A percentile compares a stretch with the other conserved stretches of the same genome.
phyloP scores from a whole-genome alignment of 2,329 filamentous ascomycete genomes.

The Scortechinia acanthostroma region DNA sequence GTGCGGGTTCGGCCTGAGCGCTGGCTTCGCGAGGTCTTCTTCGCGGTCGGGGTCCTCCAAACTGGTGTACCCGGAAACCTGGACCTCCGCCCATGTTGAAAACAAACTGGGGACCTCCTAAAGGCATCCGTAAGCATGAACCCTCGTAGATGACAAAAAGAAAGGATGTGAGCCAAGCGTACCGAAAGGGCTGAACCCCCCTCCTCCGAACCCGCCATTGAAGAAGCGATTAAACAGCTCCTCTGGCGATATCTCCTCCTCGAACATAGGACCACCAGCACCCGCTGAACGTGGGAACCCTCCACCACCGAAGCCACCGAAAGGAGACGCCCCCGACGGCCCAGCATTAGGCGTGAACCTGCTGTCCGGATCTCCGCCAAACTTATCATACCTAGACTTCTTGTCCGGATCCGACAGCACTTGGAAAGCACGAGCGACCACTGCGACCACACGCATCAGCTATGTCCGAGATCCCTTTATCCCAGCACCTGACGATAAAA shows the following conservation, averaged over 20 bases:
- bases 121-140: slow-evolving; percentile 35
- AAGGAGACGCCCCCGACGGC: slow-evolving; percentile 21
- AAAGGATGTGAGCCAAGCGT: background rate
- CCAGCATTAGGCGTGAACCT: slow-evolving; percentile 52
- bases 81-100: slow-evolving; percentile 92
- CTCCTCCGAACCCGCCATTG: slow-evolving; percentile 54
- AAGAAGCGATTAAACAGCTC: slow-evolving; percentile 98
- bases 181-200: background rate
- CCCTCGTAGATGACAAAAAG: too few species aligned
- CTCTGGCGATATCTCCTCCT: slow-evolving; percentile 89
- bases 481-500: background rate
- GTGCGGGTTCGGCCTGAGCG: slow-evolving; percentile 37
- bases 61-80: slow-evolving; percentile 89
- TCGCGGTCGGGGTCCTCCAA: slow-evolving; percentile 73
- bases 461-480: background rate
- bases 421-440: slow-evolving; percentile 90
- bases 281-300: slow-evolving; percentile 29
- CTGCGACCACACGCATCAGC: background rate
- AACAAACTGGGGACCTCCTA: slow-evolving; percentile 78
- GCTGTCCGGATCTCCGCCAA: slow-evolving; percentile 85
- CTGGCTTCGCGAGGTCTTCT: slow-evolving; percentile 65
- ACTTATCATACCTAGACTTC: slow-evolving; percentile 78
- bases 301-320: slow-evolving; percentile 10
- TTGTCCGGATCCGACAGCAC: slow-evolving; percentile 90
- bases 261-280: slow-evolving; percentile 60